Percentiles rank a stretch among this genome's conserved stretches.
These are phyloP conservation scores for Marchantia paleacea DNA, from an alignment of 225 moss, liverwort and hornwort species.

Conservation along the genomic window DNA sequence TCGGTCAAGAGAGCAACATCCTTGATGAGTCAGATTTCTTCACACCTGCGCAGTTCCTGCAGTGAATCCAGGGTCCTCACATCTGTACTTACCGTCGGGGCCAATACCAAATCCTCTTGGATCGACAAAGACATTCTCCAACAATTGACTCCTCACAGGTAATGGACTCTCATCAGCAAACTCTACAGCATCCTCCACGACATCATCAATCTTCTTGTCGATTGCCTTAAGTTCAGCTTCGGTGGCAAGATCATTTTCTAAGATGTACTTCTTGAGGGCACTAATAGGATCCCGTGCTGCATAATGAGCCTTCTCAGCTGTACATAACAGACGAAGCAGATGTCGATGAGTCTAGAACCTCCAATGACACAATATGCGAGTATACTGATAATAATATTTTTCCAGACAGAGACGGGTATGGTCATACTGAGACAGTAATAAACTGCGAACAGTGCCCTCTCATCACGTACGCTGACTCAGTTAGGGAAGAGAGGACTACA, in stretches of 20 bases:
- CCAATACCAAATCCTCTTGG: constrained; percentile 92
- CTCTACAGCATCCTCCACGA: constrained; percentile 81
- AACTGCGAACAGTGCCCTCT: too few species aligned
- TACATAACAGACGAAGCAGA: background rate
- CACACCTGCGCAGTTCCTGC: constrained; percentile 90
- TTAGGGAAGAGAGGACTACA: too few species aligned
- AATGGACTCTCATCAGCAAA: constrained; percentile 90
- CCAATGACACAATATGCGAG: background rate
- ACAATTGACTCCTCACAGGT: constrained; percentile 77
- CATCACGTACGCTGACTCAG: too few species aligned
- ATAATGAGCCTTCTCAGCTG: constrained; percentile 96
- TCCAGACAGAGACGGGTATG: too few species aligned
- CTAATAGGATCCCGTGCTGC: constrained; percentile 79
- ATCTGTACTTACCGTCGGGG: constrained; percentile 87
- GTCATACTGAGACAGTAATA: too few species aligned
- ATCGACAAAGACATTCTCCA: constrained; percentile 94
- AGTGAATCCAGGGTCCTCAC: constrained; percentile 87
- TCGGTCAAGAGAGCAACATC: background rate
- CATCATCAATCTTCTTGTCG: constrained; percentile 79
- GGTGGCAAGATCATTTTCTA: constrained; percentile 66
- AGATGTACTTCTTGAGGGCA: constrained; percentile 70
- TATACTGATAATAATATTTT: too few species aligned
- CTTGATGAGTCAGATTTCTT: background rate
- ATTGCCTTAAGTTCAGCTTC: constrained; percentile 78
- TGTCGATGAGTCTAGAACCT: background rate